These are phyloP conservation scores for Colletotrichum siamense DNA, from an alignment of 2,329 filamentous ascomycete species.

Conservation along the genomic window DNA sequence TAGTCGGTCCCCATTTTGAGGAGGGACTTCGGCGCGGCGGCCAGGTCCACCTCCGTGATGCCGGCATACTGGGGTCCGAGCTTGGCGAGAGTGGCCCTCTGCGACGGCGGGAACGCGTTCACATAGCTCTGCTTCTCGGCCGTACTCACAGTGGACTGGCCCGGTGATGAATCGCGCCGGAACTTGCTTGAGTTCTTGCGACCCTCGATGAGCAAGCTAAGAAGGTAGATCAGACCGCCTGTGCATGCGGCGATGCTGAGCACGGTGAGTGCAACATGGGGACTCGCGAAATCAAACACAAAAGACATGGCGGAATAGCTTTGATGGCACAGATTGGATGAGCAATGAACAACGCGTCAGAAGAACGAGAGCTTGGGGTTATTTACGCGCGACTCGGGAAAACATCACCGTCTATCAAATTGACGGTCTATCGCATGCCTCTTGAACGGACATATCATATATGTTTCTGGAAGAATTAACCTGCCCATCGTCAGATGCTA, in stretches of 20 bases:
- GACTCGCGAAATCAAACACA: background rate
- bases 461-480: background rate
- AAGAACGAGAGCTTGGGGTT: background rate
- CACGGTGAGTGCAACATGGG: background rate
- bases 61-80: background rate
- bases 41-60: constrained; percentile 13
- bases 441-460: background rate
- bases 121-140: constrained; percentile 25
- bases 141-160: background rate
- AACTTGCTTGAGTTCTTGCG: background rate
- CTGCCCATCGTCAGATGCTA: background rate
- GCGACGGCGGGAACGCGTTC: constrained; percentile 31
- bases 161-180: background rate
- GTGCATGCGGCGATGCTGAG: background rate
- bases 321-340: background rate
- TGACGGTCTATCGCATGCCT: background rate
- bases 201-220: background rate
- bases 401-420: background rate
- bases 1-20: constrained; percentile 40
- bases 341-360: background rate
- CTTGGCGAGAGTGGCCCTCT: constrained; percentile 21
- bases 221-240: background rate
- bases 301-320: background rate
- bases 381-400: background rate
- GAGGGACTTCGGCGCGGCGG: constrained; percentile 25